A percentile compares a stretch with the other conserved stretches of the same genome.
Evolutionary conservation across 306 rosid genomes (phyloP).

Genomic region (Alnus rubra): DNA sequence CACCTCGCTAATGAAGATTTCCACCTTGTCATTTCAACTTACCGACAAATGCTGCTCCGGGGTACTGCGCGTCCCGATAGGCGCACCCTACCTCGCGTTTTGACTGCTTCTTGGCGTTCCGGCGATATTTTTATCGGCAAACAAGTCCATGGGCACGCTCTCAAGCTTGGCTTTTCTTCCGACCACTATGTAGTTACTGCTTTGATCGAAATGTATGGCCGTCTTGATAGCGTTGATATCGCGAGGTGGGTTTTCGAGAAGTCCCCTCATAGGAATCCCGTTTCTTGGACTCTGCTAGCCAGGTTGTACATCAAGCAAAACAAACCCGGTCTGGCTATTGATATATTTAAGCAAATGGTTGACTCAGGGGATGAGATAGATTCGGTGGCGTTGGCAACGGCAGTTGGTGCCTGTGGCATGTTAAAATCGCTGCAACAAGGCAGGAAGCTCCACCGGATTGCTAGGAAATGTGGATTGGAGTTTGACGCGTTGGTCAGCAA

Average conservation of each 20-base stretch:
- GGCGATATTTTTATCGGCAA: conserved; percentile 43
- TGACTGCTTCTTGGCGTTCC: conserved; percentile 50
- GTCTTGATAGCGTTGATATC: conserved; percentile 38
- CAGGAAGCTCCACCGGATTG: conserved; percentile 45
- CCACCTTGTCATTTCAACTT: conserved; percentile 39
- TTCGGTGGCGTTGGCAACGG: conserved; percentile 57
- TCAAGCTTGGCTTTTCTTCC: conserved; percentile 53
- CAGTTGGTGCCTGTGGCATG: conserved; percentile 47
- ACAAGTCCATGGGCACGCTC: conserved; percentile 61
- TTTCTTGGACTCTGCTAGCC: conserved; percentile 67
- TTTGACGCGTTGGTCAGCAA: conserved; percentile 58
- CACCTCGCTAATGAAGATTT: conserved; percentile 42
- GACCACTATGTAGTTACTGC: conserved; percentile 51
- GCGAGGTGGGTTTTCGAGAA: conserved; percentile 51
- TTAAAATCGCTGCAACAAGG: conserved; percentile 47
- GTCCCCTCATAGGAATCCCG: conserved; percentile 35
- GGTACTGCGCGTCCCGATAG: conserved; percentile 52
- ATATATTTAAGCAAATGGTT: conserved; percentile 47
- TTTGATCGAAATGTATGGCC: conserved; percentile 60
- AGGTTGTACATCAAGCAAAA: conserved; percentile 44
- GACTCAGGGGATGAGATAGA: conserved; percentile 41
- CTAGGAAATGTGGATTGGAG: conserved; percentile 48
- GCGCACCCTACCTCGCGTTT: conserved; percentile 65
- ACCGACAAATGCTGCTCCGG: conserved; percentile 54
- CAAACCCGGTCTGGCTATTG: conserved; percentile 49